Evolutionary conservation across 129 eudicot species (phyloP), one percentile per base, ranked within the genome.

Genomic region (Apium graveolens): DNA sequence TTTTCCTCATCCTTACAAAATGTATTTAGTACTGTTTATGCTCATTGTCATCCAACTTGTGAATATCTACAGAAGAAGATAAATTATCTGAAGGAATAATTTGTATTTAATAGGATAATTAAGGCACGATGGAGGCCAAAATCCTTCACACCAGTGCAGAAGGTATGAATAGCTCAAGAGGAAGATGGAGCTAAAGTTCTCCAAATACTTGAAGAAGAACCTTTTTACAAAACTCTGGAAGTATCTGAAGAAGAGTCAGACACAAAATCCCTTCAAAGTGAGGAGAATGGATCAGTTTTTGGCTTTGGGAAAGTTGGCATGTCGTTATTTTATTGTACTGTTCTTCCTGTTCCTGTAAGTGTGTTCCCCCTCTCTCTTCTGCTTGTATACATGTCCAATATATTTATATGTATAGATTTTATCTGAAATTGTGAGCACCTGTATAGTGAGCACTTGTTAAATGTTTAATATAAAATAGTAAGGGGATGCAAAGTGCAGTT

Each of bases 101-200:
- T 75, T 63, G 41, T 80, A 29, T 27, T 79, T 29, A 78, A 79
- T 83, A 95, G 99, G 92, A 92, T 97, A 70, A 90, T 95, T 78
- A 91, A 87, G 96, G 96, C 99, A 63, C 81, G 92, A 34, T 95
- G 99, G 99, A 91, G 83, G 81, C 96, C 97, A 65, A 87, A 97
- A 83, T 81, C 96, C 21, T 85, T 92, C 85, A 95, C 89, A 73
- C 96, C 96, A 74, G 99, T 90, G 74, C 99, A 95, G 83, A 95
- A 95, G 87, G 96, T 88, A 26, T 87, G 78, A 79, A 88, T 95
- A 70, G 96, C 89, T 69, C 96, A 95, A 80, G 96, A 91, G 80
- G 97, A 91, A 74, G 74, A 90, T n/a, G 49, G 81, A 65, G 78
- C 80, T 77, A 84, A 86, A 74, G 83, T 75, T 81, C 69, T 74